phyloP scores from a whole-genome alignment of 2,329 filamentous ascomycete genomes.

The Parafenestella ontariensis region DNA sequence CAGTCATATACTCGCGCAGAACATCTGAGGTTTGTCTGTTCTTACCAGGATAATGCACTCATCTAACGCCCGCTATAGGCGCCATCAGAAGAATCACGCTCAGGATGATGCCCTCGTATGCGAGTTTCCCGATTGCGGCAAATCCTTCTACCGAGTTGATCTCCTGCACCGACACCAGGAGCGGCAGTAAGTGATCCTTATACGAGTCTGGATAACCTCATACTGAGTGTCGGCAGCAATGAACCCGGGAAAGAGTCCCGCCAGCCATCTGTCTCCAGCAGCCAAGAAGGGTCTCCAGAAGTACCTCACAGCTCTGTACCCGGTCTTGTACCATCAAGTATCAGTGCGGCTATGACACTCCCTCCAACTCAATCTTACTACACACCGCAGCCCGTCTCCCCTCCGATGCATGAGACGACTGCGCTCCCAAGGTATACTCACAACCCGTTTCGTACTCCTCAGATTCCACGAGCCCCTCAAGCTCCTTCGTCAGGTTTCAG shows the following conservation, averaged over 20 bases:
- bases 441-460: slow-evolving; percentile 49
- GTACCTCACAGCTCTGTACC: slow-evolving; percentile 19
- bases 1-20: slow-evolving; percentile 58
- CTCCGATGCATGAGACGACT: slow-evolving; percentile 33
- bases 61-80: slow-evolving; percentile 37
- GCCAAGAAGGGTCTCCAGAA: slow-evolving; percentile 34
- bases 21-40: slow-evolving; percentile 50
- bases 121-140: slow-evolving; percentile 50
- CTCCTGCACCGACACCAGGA: slow-evolving; percentile 55
- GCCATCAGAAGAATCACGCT: slow-evolving; percentile 57
- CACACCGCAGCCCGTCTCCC: slow-evolving; percentile 26
- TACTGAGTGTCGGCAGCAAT: slow-evolving; percentile 34
- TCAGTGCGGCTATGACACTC: slow-evolving; percentile 21
- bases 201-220: not conserved
- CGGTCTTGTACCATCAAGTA: slow-evolving; percentile 19
- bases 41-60: not conserved
- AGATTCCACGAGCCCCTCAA: slow-evolving; percentile 43
- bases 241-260: slow-evolving; percentile 35
- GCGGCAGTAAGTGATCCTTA: slow-evolving; percentile 50
- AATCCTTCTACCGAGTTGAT: slow-evolving; percentile 54
- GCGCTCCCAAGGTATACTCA: slow-evolving; percentile 46
- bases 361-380: slow-evolving; percentile 25
- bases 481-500: slow-evolving; percentile 35
- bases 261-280: slow-evolving; percentile 32
- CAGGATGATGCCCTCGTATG: slow-evolving; percentile 51